Evolutionary conservation across 306 rosid species (phyloP), one percentile per base, ranked within the genome.

Genomic region (Glycine latifolia): DNA sequence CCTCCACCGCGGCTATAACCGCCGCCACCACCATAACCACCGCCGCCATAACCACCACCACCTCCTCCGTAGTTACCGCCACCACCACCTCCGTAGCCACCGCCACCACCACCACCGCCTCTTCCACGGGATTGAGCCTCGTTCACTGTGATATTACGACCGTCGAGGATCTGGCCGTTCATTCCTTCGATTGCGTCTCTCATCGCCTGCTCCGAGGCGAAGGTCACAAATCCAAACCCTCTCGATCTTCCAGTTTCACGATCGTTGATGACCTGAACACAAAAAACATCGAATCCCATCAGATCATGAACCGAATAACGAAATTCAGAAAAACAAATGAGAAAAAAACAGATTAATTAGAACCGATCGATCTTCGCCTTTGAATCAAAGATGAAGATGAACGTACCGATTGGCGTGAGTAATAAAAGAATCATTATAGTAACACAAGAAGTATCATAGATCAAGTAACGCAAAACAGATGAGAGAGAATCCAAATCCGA

Each of bases 231-330:
- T 78, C 98, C 98, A 12, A 95, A 95, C 0, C 99, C 98, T 54
- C 99, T 91, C 0, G 99, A 93, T 47, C 99, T 88, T 2, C 99
- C 97, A 9, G 99, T 95, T 73, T 95, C 99, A 8, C 98, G 98
- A 71, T 95, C 98, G 50, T 87, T 93, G 43, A 95, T 94, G 11
- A 95, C 91, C 98, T 95, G 79, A 67, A 78, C n/a, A 69, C 6
- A 3, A 7, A 14, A 10, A 1, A 3, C 2, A 5, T 31, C 0
- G 0, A 26, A 14, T 2, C n/a, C 26, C 70, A 15, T 76, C 56
- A 83, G 93, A 85, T 83, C 76, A 12, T 16, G 33, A 50, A 67
- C 70, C 1, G 17, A 41, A 66, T 1, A 3, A 3, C 3, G 13
- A 33, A 33, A 33, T 5, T 39, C 1, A 3, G 26, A 3, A 8